Percentiles rank a stretch among this genome's conserved stretches.
Conservation (phyloP, 169 alveolate species). For the Amoebophrya sp. region DNA sequence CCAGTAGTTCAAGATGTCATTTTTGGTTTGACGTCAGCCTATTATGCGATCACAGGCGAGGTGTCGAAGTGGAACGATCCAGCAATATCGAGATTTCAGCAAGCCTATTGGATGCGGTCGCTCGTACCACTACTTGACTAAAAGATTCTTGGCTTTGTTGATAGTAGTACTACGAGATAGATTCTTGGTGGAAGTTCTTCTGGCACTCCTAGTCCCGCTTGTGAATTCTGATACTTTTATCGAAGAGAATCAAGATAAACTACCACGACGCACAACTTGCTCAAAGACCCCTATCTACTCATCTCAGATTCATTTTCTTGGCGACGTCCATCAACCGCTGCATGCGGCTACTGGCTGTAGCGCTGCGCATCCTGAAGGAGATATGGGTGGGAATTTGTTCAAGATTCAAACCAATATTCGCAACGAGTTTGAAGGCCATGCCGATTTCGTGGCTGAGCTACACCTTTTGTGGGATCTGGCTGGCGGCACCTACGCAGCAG, state of each 20-base stretch:
- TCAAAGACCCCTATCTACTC: too few species aligned
- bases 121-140: too few species aligned
- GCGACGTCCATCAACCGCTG: not conserved
- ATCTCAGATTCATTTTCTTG: not conserved
- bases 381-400: not conserved
- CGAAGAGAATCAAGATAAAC: too few species aligned
- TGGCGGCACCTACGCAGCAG: not conserved
- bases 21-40: not conserved
- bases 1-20: not conserved
- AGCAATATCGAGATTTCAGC: not conserved
- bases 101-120: not conserved
- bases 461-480: not conserved
- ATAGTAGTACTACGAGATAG: too few species aligned
- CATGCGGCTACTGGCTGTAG: slow-evolving; percentile 6
- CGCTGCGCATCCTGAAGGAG: not conserved
- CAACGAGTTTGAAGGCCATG: not conserved
- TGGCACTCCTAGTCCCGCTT: too few species aligned
- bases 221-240: too few species aligned
- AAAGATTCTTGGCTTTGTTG: too few species aligned
- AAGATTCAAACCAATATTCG: not conserved
- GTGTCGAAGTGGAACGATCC: not conserved
- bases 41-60: not conserved
- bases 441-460: not conserved
- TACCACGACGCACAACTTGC: too few species aligned
- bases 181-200: too few species aligned